Evolutionary conservation across 306 rosid species (phyloP).

Genomic region (Fragaria vesca): DNA sequence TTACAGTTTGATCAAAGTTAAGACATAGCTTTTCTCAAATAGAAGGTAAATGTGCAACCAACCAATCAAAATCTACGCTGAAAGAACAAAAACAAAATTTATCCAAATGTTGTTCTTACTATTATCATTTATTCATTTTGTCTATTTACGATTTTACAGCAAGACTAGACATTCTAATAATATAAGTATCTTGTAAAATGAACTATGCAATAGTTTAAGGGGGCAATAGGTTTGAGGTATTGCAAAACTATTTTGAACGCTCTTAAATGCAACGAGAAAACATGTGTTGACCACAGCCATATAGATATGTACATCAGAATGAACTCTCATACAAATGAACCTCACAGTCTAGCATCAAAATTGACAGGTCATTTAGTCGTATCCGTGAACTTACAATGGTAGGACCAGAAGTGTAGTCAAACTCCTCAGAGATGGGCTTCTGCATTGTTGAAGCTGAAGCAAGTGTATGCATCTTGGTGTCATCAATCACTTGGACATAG

Average conservation of each 20-base stretch:
- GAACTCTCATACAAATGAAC: slow-evolving; percentile 4
- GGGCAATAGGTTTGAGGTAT: neutral
- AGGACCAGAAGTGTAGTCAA: slow-evolving; percentile 69
- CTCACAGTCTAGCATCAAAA: slow-evolving; percentile 12
- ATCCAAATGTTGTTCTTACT: neutral
- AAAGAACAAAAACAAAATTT: neutral
- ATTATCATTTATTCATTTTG: neutral
- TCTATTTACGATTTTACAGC: neutral
- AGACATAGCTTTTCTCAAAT: neutral
- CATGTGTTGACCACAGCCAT: neutral
- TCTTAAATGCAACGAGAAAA: neutral
- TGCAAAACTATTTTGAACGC: neutral
- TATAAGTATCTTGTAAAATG: neutral
- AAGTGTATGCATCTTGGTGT: slow-evolving; percentile 86
- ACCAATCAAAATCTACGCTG: neutral
- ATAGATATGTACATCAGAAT: neutral
- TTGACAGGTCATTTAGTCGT: neutral
- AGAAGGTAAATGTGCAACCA: neutral
- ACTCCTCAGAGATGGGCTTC: slow-evolving; percentile 70
- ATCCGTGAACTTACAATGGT: slow-evolving; percentile 63
- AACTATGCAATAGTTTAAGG: neutral
- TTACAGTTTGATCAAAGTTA: neutral
- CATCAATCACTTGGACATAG: slow-evolving; percentile 93
- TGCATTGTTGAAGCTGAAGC: slow-evolving; percentile 94
- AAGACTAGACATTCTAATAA: neutral